A percentile compares a stretch with the other conserved stretches of the same genome.
Evolutionary conservation across 345 rosid genomes (phyloP).

Genomic region (Draba incana): DNA sequence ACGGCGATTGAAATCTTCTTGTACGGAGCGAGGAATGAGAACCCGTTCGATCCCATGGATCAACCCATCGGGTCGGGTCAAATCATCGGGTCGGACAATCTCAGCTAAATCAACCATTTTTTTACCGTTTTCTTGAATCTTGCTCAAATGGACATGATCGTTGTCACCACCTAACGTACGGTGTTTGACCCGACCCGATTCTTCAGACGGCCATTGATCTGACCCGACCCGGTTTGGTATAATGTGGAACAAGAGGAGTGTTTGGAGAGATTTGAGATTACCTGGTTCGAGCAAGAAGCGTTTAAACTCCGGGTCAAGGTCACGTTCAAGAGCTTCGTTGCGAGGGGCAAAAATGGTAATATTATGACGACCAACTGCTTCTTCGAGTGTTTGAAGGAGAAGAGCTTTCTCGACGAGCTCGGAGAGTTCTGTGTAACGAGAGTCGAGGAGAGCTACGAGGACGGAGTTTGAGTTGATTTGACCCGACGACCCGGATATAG

Average conservation of each 20-base stretch:
- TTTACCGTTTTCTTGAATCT: slow-evolving; percentile 24
- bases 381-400: slow-evolving; percentile 65
- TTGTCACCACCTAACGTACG: slow-evolving; percentile 39
- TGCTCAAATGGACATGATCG: slow-evolving; percentile 45
- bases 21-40: slow-evolving; percentile 70
- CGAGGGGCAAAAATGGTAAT: slow-evolving; percentile 77
- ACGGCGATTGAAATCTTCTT: slow-evolving; percentile 66
- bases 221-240: slow-evolving; percentile 54
- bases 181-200: slow-evolving; percentile 41
- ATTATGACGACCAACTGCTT: slow-evolving; percentile 59
- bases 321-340: slow-evolving; percentile 73
- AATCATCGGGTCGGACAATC: slow-evolving; percentile 47
- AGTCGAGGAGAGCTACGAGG: slow-evolving; percentile 79
- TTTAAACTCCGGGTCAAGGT: slow-evolving; percentile 75
- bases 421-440: slow-evolving; percentile 75
- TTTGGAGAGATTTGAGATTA: slow-evolving; percentile 66
- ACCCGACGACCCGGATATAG: slow-evolving; percentile 46
- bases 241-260: slow-evolving; percentile 64
- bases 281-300: slow-evolving; percentile 80
- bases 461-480: slow-evolving; percentile 80
- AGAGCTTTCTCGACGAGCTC: slow-evolving; percentile 79
- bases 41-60: slow-evolving; percentile 76
- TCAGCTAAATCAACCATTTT: slow-evolving; percentile 49
- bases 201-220: slow-evolving; percentile 41
- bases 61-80: slow-evolving; percentile 72